Evolutionary conservation across 352 stramenopile genomes (phyloP).

Genomic region (Pythium diclinum): DNA sequence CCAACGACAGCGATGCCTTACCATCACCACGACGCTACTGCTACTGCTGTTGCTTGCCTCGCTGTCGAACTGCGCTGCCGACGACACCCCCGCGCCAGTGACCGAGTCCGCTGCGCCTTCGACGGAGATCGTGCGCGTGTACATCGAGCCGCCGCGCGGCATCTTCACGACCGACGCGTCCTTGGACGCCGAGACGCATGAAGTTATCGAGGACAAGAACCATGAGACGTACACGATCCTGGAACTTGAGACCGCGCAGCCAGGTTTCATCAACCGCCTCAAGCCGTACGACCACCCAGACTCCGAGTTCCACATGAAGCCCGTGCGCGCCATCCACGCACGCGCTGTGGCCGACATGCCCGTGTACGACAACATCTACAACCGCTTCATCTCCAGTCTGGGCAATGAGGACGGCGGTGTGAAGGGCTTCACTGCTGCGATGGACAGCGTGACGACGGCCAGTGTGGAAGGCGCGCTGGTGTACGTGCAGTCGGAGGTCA

Average conservation of each 20-base stretch:
- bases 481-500: slow-evolving; percentile 32
- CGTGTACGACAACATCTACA: slow-evolving; percentile 21
- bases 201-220: slow-evolving; percentile 11
- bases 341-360: slow-evolving; percentile 24
- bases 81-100: not conserved
- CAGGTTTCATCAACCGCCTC: slow-evolving; percentile 11
- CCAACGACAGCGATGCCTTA: not conserved
- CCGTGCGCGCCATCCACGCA: slow-evolving; percentile 27
- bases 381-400: slow-evolving; percentile 27
- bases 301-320: slow-evolving; percentile 26
- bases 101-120: not conserved
- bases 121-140: slow-evolving; percentile 19
- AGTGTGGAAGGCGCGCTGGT: slow-evolving; percentile 31
- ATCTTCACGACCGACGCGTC: slow-evolving; percentile 23
- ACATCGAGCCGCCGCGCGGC: slow-evolving; percentile 11
- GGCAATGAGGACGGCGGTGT: slow-evolving; percentile 21
- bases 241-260: slow-evolving; percentile 14
- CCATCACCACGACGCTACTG: not conserved
- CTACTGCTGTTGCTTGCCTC: not conserved
- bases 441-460: slow-evolving; percentile 36
- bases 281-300: slow-evolving; percentile 7
- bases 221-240: slow-evolving; percentile 11
- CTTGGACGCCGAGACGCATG: slow-evolving; percentile 14
- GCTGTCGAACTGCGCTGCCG: not conserved
- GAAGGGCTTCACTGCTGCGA: slow-evolving; percentile 20